Conservation (phyloP, 352 stramenopile genomes). For the Pythium angustatum region DNA sequence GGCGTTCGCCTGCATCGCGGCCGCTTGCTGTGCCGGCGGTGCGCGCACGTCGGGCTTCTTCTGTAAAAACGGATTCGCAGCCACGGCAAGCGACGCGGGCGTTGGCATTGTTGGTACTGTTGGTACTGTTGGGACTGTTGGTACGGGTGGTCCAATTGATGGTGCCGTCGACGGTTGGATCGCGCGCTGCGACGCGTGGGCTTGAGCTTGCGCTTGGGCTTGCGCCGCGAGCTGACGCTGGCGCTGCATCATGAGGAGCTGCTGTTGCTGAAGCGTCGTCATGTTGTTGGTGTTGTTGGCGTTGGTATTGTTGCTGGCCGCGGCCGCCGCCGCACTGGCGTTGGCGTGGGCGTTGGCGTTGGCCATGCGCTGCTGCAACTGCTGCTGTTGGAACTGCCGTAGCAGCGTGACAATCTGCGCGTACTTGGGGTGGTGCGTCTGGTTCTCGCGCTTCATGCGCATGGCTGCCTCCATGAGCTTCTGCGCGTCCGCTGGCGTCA, state of each 20-base stretch:
- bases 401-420: constrained; percentile 79
- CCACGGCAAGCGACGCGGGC: constrained; percentile 41
- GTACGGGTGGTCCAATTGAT: too few relatives aligned
- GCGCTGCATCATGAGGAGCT: constrained; percentile 37
- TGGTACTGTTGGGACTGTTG: neutral
- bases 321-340: neutral
- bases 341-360: neutral
- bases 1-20: constrained; percentile 42
- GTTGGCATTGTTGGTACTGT: neutral
- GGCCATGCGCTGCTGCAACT: constrained; percentile 28
- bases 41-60: constrained; percentile 47
- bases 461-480: constrained; percentile 85
- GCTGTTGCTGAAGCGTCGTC: constrained; percentile 30
- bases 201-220: constrained; percentile 30
- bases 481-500: constrained; percentile 71
- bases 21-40: constrained; percentile 34
- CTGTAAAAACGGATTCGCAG: constrained; percentile 63
- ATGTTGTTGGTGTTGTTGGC: constrained; percentile 6
- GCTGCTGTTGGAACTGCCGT: constrained; percentile 72
- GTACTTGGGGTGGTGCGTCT: constrained; percentile 84
- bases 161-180: neutral
- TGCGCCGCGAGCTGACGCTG: constrained; percentile 35
- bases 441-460: constrained; percentile 75
- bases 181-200: constrained; percentile 22
- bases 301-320: constrained; percentile 3